Evolutionary conservation across 371 early-diverging fungal species (phyloP), one percentile per base, ranked within the genome.

Genomic region (Mucor saturninus): DNA sequence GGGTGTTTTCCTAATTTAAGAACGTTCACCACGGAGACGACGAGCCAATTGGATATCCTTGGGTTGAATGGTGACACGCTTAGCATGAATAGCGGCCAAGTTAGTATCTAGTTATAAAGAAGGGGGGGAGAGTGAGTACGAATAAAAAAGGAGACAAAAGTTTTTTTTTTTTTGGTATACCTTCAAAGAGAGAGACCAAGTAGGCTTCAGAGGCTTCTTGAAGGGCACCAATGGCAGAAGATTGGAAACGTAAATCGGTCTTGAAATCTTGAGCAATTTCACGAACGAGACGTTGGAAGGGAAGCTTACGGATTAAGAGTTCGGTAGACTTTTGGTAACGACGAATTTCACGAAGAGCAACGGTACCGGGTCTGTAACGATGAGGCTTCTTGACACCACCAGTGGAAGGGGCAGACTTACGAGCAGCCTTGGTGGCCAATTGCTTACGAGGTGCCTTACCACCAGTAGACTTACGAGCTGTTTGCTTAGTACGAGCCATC

Each of bases 181-280:
- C 93, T 74, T 96, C 96, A 79, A 95, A 97, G 56, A 97, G 83
- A 38, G 81, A 75, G 37, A 93, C 95, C 54, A 96, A 86, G 80
- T 93, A 95, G 43, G 92, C 91, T 79, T 97, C 97, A 55, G 92
- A 75, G 50, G 95, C 93, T 80, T 97, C 97, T 82, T 97, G 96
- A 49, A 97, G 88, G 43, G 97, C 97, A 69, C 93, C 94, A 73
- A 98, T 94, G 65, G 98, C 98, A 55, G 95, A 93, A 52, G 93
- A 93, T 85, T 98, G 97, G 90, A 98, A 98, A 69, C 97, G 92
- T 45, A 98, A 85, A 75, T 98, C 97, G 52, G 95, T 93, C 88
- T 96, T 97, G 84, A 94, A 93, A 83, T 94, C 93, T 81, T 93
- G 92, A 73, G 95, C 95, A 59, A 97, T 93, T 72, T 95, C 94